Base-by-base conservation (phyloP, 2,329 filamentous ascomycete genomes). In the Arthroderma uncinatum region DNA sequence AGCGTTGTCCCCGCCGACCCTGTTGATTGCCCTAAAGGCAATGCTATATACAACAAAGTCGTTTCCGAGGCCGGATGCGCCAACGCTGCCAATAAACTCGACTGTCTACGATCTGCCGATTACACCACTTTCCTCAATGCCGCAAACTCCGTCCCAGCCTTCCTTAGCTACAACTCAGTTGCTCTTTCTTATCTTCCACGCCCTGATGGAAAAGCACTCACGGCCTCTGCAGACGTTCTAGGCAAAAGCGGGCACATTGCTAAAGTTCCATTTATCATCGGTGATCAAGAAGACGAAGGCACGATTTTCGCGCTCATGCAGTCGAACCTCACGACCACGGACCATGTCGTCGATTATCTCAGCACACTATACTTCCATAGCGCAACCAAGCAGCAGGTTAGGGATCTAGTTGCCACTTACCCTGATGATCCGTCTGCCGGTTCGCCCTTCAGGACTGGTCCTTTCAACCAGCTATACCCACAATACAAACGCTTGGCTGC, bases 401-500 rank as follows among this genome's bases (percentile, higher is more conserved):
- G 74, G 0, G 72, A 68, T 1, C 73, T 90, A 0, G 79, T 91
- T 7, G 71, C 70, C 39, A 81, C 79, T 0, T 93, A 92, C 66
- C 77, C 80, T 1, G 68, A 77, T n/a, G 73, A 75, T 23, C 67
- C 77, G 19, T 72, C 75, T 7, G 73, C 78, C 16, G 87, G 87
- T 34, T 86, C 83, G 1, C 88, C 88, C 0, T 91, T 88, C 76
- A 77, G 82, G 53, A 91, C 87, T 0, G 75, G 80, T 0, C 60
- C 79, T 8, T 61, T 85, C n/a, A 87, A 92, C 72, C 83, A 85
- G 64, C 76, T 82, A 65, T 90, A 87, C 66, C 86, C 87, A 0
- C 80, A 87, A 62, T 91, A 83, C 77, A 92, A 91, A 71, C 84
- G 86, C 12, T 74, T 89, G 0, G 83, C 86, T 1, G 87, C 87